phyloP scores from a whole-genome alignment of 495 filamentous ascomycete genomes.

The Xylaria castorea region DNA sequence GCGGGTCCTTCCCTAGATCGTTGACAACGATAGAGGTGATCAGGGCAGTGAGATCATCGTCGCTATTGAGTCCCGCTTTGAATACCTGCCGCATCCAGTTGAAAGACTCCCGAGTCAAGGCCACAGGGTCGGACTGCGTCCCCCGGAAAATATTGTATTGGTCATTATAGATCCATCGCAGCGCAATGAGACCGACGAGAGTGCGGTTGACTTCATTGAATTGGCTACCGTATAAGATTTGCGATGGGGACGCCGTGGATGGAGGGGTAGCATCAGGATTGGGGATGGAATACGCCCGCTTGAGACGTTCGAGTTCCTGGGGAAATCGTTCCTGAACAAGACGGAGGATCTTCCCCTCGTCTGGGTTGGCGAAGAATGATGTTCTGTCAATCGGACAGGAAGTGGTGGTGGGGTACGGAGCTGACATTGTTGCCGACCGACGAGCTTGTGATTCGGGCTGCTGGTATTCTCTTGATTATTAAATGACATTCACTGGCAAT shows the following conservation, averaged over 20 bases:
- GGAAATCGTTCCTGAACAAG: conserved; percentile 28
- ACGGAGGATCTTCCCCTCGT: conserved; percentile 28
- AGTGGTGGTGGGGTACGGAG: not conserved
- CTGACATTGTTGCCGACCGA: not conserved
- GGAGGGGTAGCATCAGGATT: conserved; percentile 10
- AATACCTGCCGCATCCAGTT: conserved; percentile 29
- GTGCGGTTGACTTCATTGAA: conserved; percentile 50
- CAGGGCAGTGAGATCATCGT: conserved; percentile 41
- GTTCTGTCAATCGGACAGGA: not conserved
- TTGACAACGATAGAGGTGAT: conserved; percentile 49
- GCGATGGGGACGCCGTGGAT: conserved; percentile 36
- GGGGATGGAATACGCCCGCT: conserved; percentile 31
- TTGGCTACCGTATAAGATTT: conserved; percentile 36
- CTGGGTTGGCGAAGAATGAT: conserved; percentile 1
- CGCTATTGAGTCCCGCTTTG: conserved; percentile 8
- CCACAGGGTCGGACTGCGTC: conserved; percentile 33
- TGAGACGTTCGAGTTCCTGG: conserved; percentile 33
- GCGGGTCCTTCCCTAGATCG: conserved; percentile 48
- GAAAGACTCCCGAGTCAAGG: conserved; percentile 36
- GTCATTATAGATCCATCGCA: conserved; percentile 45
- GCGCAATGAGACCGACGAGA: conserved; percentile 39
- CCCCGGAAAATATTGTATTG: conserved; percentile 40
- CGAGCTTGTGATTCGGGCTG: not conserved
- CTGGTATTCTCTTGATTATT: not conserved
- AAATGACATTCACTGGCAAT: too few relatives aligned